Evolutionary conservation across 2,329 filamentous ascomycete genomes (phyloP), one percentile per base, ranked within the genome.

Genomic region (Clarireedia monteithiana): DNA sequence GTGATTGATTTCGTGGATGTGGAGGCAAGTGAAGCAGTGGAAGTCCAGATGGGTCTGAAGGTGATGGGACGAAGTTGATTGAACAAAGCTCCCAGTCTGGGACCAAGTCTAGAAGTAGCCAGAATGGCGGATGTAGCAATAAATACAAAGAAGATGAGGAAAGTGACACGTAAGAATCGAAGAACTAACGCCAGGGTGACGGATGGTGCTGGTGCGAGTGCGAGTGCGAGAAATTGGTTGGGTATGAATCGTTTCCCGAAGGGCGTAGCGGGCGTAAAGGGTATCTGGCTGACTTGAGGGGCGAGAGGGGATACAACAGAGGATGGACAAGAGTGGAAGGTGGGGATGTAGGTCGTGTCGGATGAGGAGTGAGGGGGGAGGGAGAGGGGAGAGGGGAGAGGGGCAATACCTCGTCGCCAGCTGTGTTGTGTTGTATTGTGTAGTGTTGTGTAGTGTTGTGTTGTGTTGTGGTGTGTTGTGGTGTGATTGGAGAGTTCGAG

Each of bases 81-180:
- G 58, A 83, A 74, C 62, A 86, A 70, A 55, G 77, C 76, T 60
- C 75, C 75, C 63, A 88, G 74, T 66, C 86, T 82, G 62, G 65
- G 59, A 38, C 60, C 61, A 26, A 67, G 46, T 44, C 66, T 76
- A 71, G 67, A 78, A 71, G 64, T 80, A 76, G 86, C 85, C 85
- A 89, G 82, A 68, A 80, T 86, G 79, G 79, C 74, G 73, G 75
- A 67, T 53, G 77, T 71, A 60, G 72, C 70, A 67, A 81, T 66
- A 70, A 87, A 77, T 67, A 86, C 70, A 63, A 83, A 61, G 64
- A 84, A 67, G 65, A 76, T 70, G 62, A 81, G 70, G 66, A 81
- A 61, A 59, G 80, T 67, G 68, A 77, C 68, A 67, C 68, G 62
- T 20, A 48, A 27, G 44, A 59, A 48, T 53, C 64, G 60, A 53